Percentiles rank a stretch among this genome's conserved stretches.
Evolutionary conservation across 176 grass and related monocot genomes (phyloP).

Genomic region (Musa itinerans): DNA sequence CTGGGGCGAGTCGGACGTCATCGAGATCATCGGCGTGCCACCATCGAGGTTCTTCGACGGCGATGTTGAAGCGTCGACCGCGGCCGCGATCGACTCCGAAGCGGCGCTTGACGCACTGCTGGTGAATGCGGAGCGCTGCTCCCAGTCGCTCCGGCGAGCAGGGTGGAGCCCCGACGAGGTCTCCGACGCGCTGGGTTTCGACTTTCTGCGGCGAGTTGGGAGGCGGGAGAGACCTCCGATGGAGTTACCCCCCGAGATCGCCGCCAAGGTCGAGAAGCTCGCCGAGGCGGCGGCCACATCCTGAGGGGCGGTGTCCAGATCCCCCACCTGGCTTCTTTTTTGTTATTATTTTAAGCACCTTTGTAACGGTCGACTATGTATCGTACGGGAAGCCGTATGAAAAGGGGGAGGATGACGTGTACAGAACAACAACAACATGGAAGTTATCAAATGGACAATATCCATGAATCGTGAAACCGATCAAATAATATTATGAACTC

Average conservation of each 20-base stretch:
- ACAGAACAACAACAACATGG: not conserved
- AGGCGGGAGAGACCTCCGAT: constrained; percentile 6
- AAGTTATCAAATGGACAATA: no score
- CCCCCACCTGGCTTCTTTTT: not conserved
- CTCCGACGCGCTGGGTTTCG: constrained; percentile 65
- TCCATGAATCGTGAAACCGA: no score
- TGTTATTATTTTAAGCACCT: not conserved
- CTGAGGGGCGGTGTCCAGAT: constrained; percentile 21
- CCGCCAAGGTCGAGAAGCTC: constrained; percentile 61
- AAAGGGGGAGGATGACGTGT: not conserved
- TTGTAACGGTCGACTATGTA: not conserved
- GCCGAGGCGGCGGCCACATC: constrained; percentile 38
- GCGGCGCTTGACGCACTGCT: constrained; percentile 63
- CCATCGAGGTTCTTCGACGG: constrained; percentile 60
- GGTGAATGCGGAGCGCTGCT: constrained; percentile 61
- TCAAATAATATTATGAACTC: no score
- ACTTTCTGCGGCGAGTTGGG: constrained; percentile 24
- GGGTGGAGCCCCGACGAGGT: constrained; percentile 93
- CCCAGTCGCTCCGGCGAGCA: constrained; percentile 64
- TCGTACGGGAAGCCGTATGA: not conserved
- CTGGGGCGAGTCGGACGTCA: constrained; percentile 76
- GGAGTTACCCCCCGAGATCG: constrained; percentile 62
- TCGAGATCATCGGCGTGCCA: constrained; percentile 62
- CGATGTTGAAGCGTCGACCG: constrained; percentile 25
- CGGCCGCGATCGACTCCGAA: constrained; percentile 32